Conservation (phyloP, 2,329 filamentous ascomycete species). For the Ceratocystis cacaofunesta region DNA sequence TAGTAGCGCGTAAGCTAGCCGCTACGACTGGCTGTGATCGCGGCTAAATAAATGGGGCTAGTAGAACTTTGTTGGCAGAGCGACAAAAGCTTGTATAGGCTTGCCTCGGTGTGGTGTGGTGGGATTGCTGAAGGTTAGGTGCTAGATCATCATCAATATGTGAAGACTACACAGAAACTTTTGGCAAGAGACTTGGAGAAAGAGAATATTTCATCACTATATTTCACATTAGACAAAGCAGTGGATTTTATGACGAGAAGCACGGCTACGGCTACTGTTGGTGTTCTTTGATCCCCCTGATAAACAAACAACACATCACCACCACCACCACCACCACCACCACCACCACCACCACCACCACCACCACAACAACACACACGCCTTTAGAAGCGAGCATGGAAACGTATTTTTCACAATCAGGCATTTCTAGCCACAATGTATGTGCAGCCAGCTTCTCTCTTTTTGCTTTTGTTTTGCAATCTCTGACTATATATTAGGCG, state of each 20-base stretch:
- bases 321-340: no score
- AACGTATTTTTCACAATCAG: conserved; percentile 44
- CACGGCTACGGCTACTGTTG: no score
- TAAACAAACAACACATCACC: not conserved
- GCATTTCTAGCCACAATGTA: conserved; percentile 57
- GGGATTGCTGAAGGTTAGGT: not conserved
- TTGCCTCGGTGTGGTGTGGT: not conserved
- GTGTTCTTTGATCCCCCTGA: not conserved
- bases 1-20: not conserved
- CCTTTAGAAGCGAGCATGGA: conserved; percentile 23
- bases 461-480: not conserved
- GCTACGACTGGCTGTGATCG: not conserved
- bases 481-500: conserved; percentile 34
- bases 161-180: not conserved
- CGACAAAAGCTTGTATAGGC: not conserved
- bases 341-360: no score
- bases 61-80: conserved; percentile 1
- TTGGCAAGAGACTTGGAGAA: no score
- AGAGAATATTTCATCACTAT: no score
- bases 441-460: conserved; percentile 20
- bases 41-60: not conserved
- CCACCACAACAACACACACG: conserved; percentile 23
- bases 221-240: no score
- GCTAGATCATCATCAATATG: not conserved
- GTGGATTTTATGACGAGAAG: no score